Base-by-base conservation (phyloP, 1,139 yeast genomes). In the Zygosaccharomyces sapae region DNA sequence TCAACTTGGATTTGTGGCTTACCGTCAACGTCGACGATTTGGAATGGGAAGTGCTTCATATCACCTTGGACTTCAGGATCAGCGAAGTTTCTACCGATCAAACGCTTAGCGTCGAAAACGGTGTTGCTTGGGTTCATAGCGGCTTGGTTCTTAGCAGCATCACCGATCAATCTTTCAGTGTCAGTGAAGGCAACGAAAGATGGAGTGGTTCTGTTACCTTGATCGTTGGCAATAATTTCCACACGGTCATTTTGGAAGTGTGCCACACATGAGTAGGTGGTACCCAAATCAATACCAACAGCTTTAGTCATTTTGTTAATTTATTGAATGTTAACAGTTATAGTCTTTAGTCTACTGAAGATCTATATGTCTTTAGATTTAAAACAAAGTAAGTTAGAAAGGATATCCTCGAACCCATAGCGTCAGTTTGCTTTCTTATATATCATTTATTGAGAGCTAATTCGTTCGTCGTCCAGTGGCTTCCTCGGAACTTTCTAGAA, bases 151-250 rank as follows among this genome's bases (percentile, higher is more conserved):
- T 90, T 90, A 70, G 97, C 97, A 70, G 97, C 96, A 76, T 90
- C 97, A 81, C 97, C 97, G 69, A 90, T 88, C 71, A 90, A 83
- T 82, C 97, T 86, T 81, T 90, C 97, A 75, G 88, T 88, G 72
- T 86, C 89, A 67, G 95, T 88, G 88, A 90, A 90, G 66, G 96
- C 97, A 69, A 90, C 97, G 79, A 88, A 90, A 61, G 97, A 90
- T 69, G 97, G 97, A 62, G 97, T 90, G 70, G 90, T 94, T 82
- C 97, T 89, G 92, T 89, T 89, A 85, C 97, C 97, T 83, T 90
- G 97, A 75, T 90, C 97, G 78, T 90, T 90, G 73, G 97, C 96
- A 74, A 90, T 89, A 74, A 90, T 90, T 74, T 89, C 97, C 64
- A 83, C 84, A 71, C 90, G 76, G 77, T 88, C 85, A 76, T 87